Evolutionary conservation across 306 rosid genomes (phyloP), one percentile per base, ranked within the genome.

Genomic region (Fragaria nilgerrensis): DNA sequence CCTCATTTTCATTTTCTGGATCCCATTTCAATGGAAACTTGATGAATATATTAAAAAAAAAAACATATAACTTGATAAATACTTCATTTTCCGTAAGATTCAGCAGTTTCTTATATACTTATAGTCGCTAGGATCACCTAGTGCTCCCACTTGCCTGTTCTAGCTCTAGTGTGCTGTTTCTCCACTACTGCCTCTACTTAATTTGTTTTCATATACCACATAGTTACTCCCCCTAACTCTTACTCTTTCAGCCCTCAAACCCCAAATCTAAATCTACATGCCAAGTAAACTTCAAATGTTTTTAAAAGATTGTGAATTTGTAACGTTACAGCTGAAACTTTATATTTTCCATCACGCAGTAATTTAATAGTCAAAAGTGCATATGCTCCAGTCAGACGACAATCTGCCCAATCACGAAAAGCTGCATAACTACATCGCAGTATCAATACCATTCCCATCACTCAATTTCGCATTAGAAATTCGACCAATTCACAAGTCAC

Each of bases 401-500:
- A 39, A 41, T 5, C 67, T 22, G 14, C 56, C 17, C 25, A 59
- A 43, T 41, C 56, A 58, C 41, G 5, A 58, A 5, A 74, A 43
- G 41, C 22, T 55, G 50, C 49, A 58, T 7, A 63, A 61, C 37
- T 62, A 36, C 29, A 36, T 32, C 47, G 63, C 68, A 63, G 70
- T 41, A 55, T 41, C 62, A 34, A 39, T 16, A 6, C 15, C 62
- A 77, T 22, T 55, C 48, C 72, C 44, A 49, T 44, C 19, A 25
- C 69, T 59, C 63, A 61, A 5, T 68, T 32, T 56, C 41, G 12
- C 20, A n/a, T 67, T 47, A 75, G 47, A 37, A 68, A 53, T 34
- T 36, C 48, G 44, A 61, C 47, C 72, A 58, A 80, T 44, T 67
- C 68, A 19, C 72, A 58, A 80, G 32, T 67, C 68, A 19, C 55